These are phyloP conservation scores for Ophiostoma ulmi DNA, from an alignment of 2,329 filamentous ascomycete genomes.

Conservation along the genomic window DNA sequence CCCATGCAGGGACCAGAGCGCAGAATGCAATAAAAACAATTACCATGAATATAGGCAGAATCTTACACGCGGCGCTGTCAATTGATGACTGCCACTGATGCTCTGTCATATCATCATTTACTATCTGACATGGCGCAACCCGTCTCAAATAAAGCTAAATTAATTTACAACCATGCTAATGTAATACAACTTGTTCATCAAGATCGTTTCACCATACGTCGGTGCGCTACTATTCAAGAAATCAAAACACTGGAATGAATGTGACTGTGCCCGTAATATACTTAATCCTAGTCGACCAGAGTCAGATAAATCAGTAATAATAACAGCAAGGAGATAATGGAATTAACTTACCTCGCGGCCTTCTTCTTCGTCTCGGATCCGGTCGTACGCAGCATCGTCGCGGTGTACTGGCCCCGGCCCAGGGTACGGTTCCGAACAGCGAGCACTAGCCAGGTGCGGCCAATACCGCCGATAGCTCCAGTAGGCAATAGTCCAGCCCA, in stretches of 20 bases:
- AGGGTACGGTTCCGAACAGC: slow-evolving; percentile 55
- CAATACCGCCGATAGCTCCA: slow-evolving; percentile 64
- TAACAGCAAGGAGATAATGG: background rate
- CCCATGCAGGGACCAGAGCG: background rate
- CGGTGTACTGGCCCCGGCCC: slow-evolving; percentile 34
- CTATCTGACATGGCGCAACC: no score
- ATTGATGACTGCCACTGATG: background rate
- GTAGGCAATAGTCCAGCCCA: slow-evolving; percentile 57
- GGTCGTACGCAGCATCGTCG: slow-evolving; percentile 34
- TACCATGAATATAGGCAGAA: background rate
- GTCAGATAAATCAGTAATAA: background rate
- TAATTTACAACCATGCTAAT: no score
- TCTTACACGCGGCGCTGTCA: background rate
- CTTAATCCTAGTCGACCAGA: background rate
- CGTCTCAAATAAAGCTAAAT: no score
- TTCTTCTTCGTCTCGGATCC: slow-evolving; percentile 53
- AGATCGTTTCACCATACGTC: no score
- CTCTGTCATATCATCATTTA: no score
- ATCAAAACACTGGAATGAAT: no score
- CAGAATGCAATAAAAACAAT: background rate
- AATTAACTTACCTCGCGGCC: slow-evolving; percentile 37
- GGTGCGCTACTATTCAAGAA: no score
- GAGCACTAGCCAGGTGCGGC: slow-evolving; percentile 48
- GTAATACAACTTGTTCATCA: no score
- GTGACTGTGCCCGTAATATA: background rate